phyloP scores from a whole-genome alignment of 129 eudicot species.

The Dittrichia graveolens region DNA sequence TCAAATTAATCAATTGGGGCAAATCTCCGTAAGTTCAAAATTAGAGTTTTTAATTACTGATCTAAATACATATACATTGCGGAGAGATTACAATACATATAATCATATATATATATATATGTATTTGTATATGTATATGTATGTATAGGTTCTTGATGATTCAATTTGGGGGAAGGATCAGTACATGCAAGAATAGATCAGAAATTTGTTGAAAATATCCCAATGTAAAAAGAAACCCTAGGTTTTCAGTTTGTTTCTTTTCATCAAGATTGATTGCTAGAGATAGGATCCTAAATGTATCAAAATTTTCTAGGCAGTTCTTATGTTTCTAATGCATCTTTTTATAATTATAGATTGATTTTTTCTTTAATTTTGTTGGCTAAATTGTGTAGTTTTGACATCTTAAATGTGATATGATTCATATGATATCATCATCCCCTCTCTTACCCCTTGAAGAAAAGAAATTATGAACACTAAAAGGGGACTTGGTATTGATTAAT shows the following conservation, averaged over 20 bases:
- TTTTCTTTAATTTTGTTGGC: background rate
- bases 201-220: slow-evolving; percentile 8
- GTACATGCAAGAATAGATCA: slow-evolving; percentile 27
- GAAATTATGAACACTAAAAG: background rate
- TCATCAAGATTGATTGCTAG: slow-evolving; percentile 17
- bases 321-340: slow-evolving; percentile 24
- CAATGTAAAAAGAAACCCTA: slow-evolving; percentile 43
- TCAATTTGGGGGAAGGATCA: slow-evolving; percentile 19
- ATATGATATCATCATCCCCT: slow-evolving; percentile 2
- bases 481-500: background rate
- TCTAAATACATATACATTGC: slow-evolving; percentile 22
- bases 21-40: slow-evolving; percentile 19
- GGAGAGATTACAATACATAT: background rate
- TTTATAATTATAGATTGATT: background rate
- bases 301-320: background rate
- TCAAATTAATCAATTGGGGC: background rate
- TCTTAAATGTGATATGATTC: slow-evolving; percentile 1
- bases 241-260: slow-evolving; percentile 37
- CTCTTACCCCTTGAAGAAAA: slow-evolving; percentile 19
- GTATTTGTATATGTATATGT: slow-evolving; percentile 25
- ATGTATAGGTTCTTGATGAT: slow-evolving; percentile 9
- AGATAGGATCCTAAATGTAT: slow-evolving; percentile 22
- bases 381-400: background rate
- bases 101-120: slow-evolving; percentile 3
- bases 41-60: slow-evolving; percentile 29